Conservation (phyloP, 169 alveolate genomes). For the Plasmodium chabaudi region DNA sequence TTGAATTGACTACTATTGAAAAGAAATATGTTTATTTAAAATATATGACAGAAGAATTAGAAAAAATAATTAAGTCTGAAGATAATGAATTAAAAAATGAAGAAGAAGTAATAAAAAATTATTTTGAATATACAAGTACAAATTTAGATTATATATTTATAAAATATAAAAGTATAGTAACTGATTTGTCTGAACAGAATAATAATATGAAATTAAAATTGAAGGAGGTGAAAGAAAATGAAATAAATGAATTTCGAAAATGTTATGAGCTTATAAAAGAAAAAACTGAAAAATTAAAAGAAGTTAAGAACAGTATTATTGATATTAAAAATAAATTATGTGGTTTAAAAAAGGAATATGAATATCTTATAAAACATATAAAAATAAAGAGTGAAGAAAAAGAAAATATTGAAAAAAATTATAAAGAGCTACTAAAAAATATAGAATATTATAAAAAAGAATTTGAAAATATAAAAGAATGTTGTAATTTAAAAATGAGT, state of each 20-base stretch:
- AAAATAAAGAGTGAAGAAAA: constrained; percentile 44
- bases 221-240: constrained; percentile 56
- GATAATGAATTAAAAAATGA: constrained; percentile 40
- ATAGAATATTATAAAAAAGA: constrained; percentile 56
- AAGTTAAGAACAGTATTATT: constrained; percentile 23
- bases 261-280: constrained; percentile 18
- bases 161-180: constrained; percentile 34
- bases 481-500: constrained; percentile 61
- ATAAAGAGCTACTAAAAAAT: constrained; percentile 20
- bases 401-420: constrained; percentile 21
- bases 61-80: constrained; percentile 33
- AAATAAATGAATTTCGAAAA: constrained; percentile 9
- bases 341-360: constrained; percentile 34
- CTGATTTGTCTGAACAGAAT: constrained; percentile 47
- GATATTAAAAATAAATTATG: constrained; percentile 18
- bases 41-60: constrained; percentile 39
- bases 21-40: constrained; percentile 69
- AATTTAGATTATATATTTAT: constrained; percentile 63
- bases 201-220: constrained; percentile 52
- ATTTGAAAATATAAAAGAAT: constrained; percentile 41
- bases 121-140: constrained; percentile 65
- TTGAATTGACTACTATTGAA: constrained; percentile 46
- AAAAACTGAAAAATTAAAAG: constrained; percentile 33
- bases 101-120: constrained; percentile 48
- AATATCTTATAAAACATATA: constrained; percentile 15